phyloP scores from a whole-genome alignment of 2,329 filamentous ascomycete genomes.

The Fusarium praegraminearum region DNA sequence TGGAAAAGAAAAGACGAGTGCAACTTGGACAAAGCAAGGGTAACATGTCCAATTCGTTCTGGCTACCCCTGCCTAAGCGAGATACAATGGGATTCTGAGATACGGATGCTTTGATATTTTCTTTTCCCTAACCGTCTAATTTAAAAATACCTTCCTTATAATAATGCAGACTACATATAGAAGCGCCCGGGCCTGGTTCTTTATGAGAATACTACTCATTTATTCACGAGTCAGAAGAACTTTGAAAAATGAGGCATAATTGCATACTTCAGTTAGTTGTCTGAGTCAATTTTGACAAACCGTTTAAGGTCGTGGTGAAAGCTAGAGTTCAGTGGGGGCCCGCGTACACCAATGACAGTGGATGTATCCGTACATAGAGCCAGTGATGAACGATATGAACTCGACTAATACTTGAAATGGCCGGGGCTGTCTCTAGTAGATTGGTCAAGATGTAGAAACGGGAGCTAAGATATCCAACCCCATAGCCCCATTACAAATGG shows the following conservation, averaged over 20 bases:
- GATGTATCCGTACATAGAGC: background rate
- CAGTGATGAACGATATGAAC: background rate
- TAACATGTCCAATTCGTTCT: background rate
- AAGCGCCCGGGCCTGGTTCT: background rate
- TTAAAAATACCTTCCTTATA: background rate
- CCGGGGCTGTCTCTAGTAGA: background rate
- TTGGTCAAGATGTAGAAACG: background rate
- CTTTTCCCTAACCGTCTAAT: background rate
- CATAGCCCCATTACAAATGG: background rate
- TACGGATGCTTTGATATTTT: background rate
- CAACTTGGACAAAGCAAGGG: background rate
- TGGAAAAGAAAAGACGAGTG: background rate
- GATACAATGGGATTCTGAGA: background rate
- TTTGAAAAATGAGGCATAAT: background rate
- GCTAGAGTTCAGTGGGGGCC: conserved; percentile 9
- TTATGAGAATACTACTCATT: background rate
- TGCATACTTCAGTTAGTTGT: background rate
- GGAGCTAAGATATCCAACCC: background rate
- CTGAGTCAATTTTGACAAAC: conserved; percentile 19
- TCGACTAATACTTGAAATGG: background rate
- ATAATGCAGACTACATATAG: background rate
- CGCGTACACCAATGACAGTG: conserved; percentile 18
- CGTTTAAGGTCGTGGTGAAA: background rate
- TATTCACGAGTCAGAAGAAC: conserved; percentile 1
- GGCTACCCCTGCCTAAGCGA: background rate